phyloP scores from a whole-genome alignment of 1,139 yeast genomes.

The Debaryomyces subglobosus region DNA sequence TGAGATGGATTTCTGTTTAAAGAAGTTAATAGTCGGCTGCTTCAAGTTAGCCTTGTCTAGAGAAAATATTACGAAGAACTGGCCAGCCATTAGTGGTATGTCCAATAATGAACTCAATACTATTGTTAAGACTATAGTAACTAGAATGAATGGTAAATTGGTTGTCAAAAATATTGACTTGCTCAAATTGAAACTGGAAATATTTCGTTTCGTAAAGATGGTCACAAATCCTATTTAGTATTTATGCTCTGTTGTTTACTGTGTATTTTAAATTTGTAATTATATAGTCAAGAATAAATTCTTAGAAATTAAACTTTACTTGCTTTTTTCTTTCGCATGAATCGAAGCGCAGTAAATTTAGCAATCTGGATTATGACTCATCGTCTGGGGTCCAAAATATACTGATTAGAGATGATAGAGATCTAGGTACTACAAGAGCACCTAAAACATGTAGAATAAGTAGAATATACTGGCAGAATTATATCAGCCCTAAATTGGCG shows the following conservation, averaged over 20 bases:
- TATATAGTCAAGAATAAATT: not conserved
- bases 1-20: conserved; percentile 50
- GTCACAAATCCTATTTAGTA: conserved; percentile 35
- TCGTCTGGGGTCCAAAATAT: conserved; percentile 1
- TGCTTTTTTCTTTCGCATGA: not conserved
- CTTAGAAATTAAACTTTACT: not conserved
- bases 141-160: conserved; percentile 48
- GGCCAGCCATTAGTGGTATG: conserved; percentile 45
- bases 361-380: conserved; percentile 6
- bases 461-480: not conserved
- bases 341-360: not conserved
- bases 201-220: conserved; percentile 49
- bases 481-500: not conserved
- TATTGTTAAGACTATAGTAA: conserved; percentile 41
- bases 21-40: conserved; percentile 49
- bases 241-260: not conserved
- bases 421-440: not conserved
- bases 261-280: conserved; percentile 7
- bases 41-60: conserved; percentile 44
- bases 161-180: conserved; percentile 43
- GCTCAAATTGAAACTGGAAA: conserved; percentile 42
- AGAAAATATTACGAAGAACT: conserved; percentile 31
- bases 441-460: not conserved
- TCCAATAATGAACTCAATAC: conserved; percentile 39
- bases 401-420: not conserved